These are phyloP conservation scores for Blastomyces percursus DNA, from an alignment of 2,329 filamentous ascomycete species.

Conservation along the genomic window DNA sequence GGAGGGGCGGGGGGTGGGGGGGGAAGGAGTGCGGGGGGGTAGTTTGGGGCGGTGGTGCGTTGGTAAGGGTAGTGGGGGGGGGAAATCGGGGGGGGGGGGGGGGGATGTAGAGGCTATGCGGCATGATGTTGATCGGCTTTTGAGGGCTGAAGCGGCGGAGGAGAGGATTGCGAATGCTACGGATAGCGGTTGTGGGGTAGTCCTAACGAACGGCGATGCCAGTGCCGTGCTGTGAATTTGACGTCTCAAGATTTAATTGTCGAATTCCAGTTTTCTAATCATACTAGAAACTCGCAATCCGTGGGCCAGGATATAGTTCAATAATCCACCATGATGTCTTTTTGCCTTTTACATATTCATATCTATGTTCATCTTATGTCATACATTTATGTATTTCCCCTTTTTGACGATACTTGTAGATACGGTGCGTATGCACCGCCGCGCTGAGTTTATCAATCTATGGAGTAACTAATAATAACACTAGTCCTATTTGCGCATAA, in stretches of 20 bases:
- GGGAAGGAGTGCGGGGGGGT: constrained; percentile 65
- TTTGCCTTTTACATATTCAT: too few species aligned
- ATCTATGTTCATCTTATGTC: too few species aligned
- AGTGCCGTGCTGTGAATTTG: background rate
- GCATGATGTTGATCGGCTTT: constrained; percentile 39
- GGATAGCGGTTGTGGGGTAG: background rate
- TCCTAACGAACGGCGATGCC: background rate
- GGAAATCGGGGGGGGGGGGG: constrained; percentile 11
- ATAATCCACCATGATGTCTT: too few species aligned
- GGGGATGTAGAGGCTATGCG: constrained; percentile 21
- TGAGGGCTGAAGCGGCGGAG: constrained; percentile 47
- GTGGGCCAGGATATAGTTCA: background rate
- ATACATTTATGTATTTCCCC: too few species aligned
- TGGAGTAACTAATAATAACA: background rate
- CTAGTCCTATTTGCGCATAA: background rate
- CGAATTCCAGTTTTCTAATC: background rate
- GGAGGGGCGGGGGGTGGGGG: too few species aligned
- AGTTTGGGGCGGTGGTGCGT: constrained; percentile 90
- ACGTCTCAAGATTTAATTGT: background rate
- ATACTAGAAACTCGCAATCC: background rate
- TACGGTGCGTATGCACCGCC: too few species aligned
- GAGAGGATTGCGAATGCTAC: background rate
- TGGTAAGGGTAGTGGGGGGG: constrained; percentile 41
- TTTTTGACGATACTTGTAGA: too few species aligned
- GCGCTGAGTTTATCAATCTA: too few species aligned